Evolutionary conservation across 202 grass and related monocot genomes (phyloP), one percentile per base, ranked within the genome.

Genomic region (Panicum hallii): DNA sequence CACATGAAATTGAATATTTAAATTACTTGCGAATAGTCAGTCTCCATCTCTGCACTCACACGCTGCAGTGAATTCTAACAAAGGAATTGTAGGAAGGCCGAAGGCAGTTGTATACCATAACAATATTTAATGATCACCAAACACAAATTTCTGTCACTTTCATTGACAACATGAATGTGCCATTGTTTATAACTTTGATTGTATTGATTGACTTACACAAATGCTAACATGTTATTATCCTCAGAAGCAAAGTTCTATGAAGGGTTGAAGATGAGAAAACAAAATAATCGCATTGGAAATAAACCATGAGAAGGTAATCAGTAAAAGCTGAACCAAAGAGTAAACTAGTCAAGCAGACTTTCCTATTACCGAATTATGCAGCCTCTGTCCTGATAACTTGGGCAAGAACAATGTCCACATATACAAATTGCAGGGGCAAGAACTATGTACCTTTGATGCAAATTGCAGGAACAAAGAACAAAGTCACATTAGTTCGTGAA

Each of bases 101-200:
- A 61, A 63, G 16, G 44, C 3, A 74, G 19, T 13, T 12, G 13
- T 22, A 72, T 81, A 77, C 1, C 36, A 81, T 77, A 70, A 48
- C 43, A 57, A 73, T 55, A 60, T 64, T 42, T 66, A 78, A 26
- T 73, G 57, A 38, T 60, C 65, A 78, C 30, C 77, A 52, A 48
- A 6, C 12, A 63, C 42, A 80, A 44, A 38, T 70, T 83, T 71
- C 28, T 80, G 54, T 81, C 89, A 70, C 55, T 58, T 87, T 77
- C 76, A 80, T 87, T 81, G 81, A 84, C 85, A 84, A 76, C 2
- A 63, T 20, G 44, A 56, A 84, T 41, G 11, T 0, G 14, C 16
- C 62, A 82, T 70, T 84, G 36, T 74, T 90, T 87, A 70, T n/a
- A 56, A 68, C 3, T 55, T 63, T 70, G 36, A 70, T 85, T 65